Conservation (phyloP, 805 yeast genomes). For the Myxozyma geophila region DNA sequence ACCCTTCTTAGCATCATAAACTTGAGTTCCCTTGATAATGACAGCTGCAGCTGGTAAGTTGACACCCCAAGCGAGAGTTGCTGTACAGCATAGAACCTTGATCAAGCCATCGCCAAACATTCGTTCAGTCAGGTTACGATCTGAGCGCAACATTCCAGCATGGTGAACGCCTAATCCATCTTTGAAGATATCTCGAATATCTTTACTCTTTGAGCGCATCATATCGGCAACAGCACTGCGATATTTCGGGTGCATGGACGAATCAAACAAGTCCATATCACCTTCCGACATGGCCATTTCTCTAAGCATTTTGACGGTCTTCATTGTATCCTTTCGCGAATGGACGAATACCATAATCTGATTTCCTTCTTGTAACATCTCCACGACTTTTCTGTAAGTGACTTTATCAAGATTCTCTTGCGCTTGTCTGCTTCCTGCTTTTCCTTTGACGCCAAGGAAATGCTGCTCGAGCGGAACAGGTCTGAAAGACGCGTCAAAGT, state of each 20-base stretch:
- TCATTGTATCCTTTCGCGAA: constrained; percentile 89
- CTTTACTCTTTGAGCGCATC: constrained; percentile 69
- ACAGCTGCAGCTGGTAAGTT: constrained; percentile 98
- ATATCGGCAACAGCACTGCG: constrained; percentile 62
- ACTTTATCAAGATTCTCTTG: constrained; percentile 62
- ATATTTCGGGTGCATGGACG: constrained; percentile 47
- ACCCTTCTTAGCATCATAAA: constrained; percentile 92
- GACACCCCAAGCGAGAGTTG: constrained; percentile 99
- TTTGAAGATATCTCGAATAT: constrained; percentile 75
- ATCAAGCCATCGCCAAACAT: constrained; percentile 85
- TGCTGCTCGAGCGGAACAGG: constrained; percentile 93
- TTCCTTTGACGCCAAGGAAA: constrained; percentile 83
- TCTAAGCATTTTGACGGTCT: constrained; percentile 75
- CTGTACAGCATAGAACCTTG: constrained; percentile 90
- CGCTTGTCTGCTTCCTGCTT: constrained; percentile 74
- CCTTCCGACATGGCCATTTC: constrained; percentile 65
- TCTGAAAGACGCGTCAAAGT: constrained; percentile 88
- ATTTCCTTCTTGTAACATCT: constrained; percentile 56
- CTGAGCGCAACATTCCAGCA: constrained; percentile 94
- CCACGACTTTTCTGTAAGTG: constrained; percentile 74
- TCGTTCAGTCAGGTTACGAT: constrained; percentile 85
- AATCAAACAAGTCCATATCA: constrained; percentile 55
- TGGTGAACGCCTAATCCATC: constrained; percentile 93
- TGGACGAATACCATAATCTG: constrained; percentile 98
- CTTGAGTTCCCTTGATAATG: constrained; percentile 93